Conservation (phyloP, 148 eudicot genomes). For the Simmondsia chinensis region DNA sequence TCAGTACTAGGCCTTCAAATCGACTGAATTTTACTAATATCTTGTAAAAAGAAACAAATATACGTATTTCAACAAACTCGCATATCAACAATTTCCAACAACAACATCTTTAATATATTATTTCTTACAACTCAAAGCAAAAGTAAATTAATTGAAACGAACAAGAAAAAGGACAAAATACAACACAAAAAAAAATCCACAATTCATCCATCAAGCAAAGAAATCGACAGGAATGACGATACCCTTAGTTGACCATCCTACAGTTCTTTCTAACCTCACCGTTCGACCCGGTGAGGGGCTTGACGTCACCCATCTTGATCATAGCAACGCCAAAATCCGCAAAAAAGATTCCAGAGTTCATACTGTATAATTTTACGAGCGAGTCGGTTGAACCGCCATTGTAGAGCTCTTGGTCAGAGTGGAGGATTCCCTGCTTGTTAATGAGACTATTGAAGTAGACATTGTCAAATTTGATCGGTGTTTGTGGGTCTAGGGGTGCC, state of each 20-base stretch:
- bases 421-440: constrained; percentile 35
- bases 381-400: constrained; percentile 51
- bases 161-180: too few relatives aligned
- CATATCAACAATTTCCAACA: too few relatives aligned
- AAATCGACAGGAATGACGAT: too few relatives aligned
- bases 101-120: too few relatives aligned
- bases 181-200: too few relatives aligned
- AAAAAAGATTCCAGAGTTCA: constrained; percentile 11
- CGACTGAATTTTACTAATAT: too few relatives aligned
- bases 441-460: constrained; percentile 30
- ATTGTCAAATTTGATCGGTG: constrained; percentile 40
- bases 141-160: too few relatives aligned
- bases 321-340: constrained; percentile 39
- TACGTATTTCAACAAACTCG: too few relatives aligned
- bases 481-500: constrained; percentile 39
- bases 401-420: constrained; percentile 51
- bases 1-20: too few relatives aligned
- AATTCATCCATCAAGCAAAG: too few relatives aligned
- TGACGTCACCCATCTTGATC: constrained; percentile 58
- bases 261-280: constrained; percentile 70
- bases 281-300: constrained; percentile 47
- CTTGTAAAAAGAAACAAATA: too few relatives aligned
- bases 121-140: too few relatives aligned
- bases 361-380: constrained; percentile 21
- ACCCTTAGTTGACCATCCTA: constrained; percentile 29